Conservation (phyloP, 148 eudicot genomes). For the Silene latifolia region DNA sequence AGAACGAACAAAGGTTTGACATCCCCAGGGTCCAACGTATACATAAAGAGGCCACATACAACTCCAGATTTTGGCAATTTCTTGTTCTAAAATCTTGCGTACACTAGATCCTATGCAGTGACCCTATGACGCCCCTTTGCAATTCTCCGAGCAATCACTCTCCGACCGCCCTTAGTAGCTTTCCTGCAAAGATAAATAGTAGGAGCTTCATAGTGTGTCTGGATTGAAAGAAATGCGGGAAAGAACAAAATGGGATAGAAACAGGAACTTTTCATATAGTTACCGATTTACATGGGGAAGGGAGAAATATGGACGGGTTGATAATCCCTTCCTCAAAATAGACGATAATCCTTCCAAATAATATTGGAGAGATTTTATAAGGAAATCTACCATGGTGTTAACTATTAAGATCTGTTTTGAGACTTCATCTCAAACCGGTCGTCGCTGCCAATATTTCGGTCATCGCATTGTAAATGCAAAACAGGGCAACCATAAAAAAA, state of each 20-base stretch:
- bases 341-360: no score
- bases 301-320: no score
- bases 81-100: not conserved
- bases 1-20: constrained; percentile 7
- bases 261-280: no score
- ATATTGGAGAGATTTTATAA: no score
- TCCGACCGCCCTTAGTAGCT: constrained; percentile 84
- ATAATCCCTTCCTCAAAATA: no score
- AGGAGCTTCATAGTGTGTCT: not conserved
- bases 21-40: not conserved
- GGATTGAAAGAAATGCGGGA: no score
- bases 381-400: no score
- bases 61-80: not conserved
- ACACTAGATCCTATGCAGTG: constrained; percentile 49
- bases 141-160: constrained; percentile 85
- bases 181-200: constrained; percentile 50
- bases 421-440: not conserved
- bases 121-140: constrained; percentile 90
- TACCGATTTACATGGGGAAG: no score
- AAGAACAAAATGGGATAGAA: no score
- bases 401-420: no score
- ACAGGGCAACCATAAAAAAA: not conserved
- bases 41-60: constrained; percentile 10
- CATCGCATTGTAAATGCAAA: not conserved
- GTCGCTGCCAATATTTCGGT: not conserved